A percentile compares a stretch with the other conserved stretches of the same genome.
phyloP scores from a whole-genome alignment of 2,329 filamentous ascomycete species.

The Sclerotinia glacialis region DNA sequence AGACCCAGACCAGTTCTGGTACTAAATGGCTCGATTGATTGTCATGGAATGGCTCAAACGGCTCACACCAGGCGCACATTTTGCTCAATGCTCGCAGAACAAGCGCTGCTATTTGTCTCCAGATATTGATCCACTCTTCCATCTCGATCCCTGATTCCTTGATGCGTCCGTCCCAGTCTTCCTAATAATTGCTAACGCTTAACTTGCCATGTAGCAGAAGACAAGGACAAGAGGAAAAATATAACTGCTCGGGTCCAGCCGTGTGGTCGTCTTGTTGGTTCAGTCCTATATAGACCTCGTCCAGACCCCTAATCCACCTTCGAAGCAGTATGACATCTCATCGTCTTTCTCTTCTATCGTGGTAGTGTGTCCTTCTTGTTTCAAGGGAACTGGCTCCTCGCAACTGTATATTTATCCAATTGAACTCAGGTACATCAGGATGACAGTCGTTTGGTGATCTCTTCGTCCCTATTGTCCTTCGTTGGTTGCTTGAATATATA shows the following conservation, averaged over 20 bases:
- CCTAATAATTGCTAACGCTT: constrained; percentile 30
- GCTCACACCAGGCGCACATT: constrained; percentile 24
- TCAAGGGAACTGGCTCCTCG: constrained; percentile 27
- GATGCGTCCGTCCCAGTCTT: constrained; percentile 22
- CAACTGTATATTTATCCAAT: constrained; percentile 35
- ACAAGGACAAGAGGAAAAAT: constrained; percentile 24
- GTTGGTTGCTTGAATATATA: constrained; percentile 25
- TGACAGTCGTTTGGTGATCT: constrained; percentile 34
- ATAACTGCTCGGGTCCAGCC: constrained; percentile 36
- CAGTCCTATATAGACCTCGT: constrained; percentile 33
- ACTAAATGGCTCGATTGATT: constrained; percentile 12
- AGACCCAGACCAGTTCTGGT: constrained; percentile 12
- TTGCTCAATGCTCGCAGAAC: constrained; percentile 24
- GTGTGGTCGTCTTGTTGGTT: constrained; percentile 26
- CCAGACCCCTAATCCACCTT: constrained; percentile 29
- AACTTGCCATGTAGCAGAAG: constrained; percentile 24
- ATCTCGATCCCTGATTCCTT: constrained; percentile 31
- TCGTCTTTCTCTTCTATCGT: constrained; percentile 25
- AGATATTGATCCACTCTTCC: constrained; percentile 30
- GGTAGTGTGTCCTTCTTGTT: constrained; percentile 25
- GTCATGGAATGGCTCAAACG: constrained; percentile 14
- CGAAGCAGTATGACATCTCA: constrained; percentile 33
- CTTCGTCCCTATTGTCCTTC: constrained; percentile 31
- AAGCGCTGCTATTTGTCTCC: constrained; percentile 25
- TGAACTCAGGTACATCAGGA: constrained; percentile 28